A percentile compares a stretch with the other conserved stretches of the same genome.
These are phyloP conservation scores for Ottelia alismoides DNA, from an alignment of 106 monocot genomes.

Conservation along the genomic window DNA sequence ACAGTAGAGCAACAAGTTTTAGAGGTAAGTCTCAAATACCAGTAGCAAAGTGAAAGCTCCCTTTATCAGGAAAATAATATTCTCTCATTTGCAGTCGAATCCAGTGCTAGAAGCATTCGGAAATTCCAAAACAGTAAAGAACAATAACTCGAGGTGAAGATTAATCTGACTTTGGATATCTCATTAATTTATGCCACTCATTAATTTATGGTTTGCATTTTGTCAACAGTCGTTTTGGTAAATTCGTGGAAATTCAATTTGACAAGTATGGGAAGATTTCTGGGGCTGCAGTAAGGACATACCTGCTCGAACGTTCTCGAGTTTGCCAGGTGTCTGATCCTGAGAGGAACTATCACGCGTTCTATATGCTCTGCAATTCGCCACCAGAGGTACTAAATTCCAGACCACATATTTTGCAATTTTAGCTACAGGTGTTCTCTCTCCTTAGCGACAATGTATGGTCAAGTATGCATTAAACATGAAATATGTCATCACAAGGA, in stretches of 20 bases:
- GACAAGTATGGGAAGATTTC: conserved; percentile 96
- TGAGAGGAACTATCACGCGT: conserved; percentile 95
- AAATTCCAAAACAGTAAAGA: conserved; percentile 90
- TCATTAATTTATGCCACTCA: too few relatives aligned
- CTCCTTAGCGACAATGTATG: too few relatives aligned
- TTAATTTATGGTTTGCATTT: too few relatives aligned
- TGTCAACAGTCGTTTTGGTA: conserved; percentile 79
- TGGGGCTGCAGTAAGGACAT: conserved; percentile 86
- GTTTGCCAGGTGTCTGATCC: conserved; percentile 94
- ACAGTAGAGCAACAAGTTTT: conserved; percentile 94
- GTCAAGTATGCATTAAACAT: too few relatives aligned
- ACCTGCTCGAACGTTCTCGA: conserved; percentile 82
- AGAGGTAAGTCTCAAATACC: conserved; percentile 86
- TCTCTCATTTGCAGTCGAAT: too few relatives aligned
- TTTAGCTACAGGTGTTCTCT: too few relatives aligned
- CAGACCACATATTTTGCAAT: too few relatives aligned
- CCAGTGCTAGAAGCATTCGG: conserved; percentile 97
- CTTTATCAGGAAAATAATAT: too few relatives aligned
- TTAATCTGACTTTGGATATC: too few relatives aligned
- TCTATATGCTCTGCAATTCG: conserved; percentile 92
- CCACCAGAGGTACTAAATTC: conserved; percentile 99
- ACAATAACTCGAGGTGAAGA: conserved; percentile 99
- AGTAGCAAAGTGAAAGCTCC: too few relatives aligned
- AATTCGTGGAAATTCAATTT: conserved; percentile 96
- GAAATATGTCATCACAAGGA: too few relatives aligned